Evolutionary conservation across 2,329 filamentous ascomycete genomes (phyloP).

Genomic region (Apiospora saccharicola): DNA sequence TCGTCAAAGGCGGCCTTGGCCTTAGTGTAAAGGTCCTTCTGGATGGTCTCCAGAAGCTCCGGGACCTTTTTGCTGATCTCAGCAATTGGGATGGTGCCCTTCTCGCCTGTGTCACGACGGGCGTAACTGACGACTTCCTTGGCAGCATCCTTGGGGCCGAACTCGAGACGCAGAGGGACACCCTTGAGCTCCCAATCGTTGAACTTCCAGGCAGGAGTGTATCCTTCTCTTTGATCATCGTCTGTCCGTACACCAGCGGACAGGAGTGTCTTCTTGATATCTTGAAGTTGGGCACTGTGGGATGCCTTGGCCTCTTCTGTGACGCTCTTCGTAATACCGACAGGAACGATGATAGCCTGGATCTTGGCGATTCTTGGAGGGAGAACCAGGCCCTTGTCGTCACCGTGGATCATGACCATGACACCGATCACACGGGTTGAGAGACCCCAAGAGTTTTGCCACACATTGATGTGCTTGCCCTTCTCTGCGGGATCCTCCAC

Average conservation of each 20-base stretch:
- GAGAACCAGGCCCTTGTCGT: conserved; percentile 93
- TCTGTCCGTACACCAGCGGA: conserved; percentile 80
- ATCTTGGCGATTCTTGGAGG: conserved; percentile 88
- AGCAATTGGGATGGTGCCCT: conserved; percentile 78
- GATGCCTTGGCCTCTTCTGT: conserved; percentile 79
- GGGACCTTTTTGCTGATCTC: conserved; percentile 79
- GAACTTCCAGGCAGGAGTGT: conserved; percentile 97
- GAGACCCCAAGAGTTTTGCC: conserved; percentile 99
- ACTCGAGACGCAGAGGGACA: conserved; percentile 91
- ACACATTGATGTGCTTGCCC: conserved; percentile 83
- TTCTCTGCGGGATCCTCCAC: conserved; percentile 90
- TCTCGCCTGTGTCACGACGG: conserved; percentile 86
- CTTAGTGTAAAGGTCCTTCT: conserved; percentile 78
- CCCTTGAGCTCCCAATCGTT: conserved; percentile 99
- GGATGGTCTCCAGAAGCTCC: conserved; percentile 86
- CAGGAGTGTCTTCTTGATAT: conserved; percentile 72
- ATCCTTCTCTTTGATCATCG: conserved; percentile 85
- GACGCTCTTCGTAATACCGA: conserved; percentile 90
- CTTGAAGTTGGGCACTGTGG: conserved; percentile 78
- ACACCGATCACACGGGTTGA: conserved; percentile 97
- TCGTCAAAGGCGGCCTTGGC: conserved; percentile 80
- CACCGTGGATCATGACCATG: conserved; percentile 98
- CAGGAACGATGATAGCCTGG: conserved; percentile 88
- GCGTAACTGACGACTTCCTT: conserved; percentile 85
- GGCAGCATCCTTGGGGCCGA: conserved; percentile 91